Percentiles rank a stretch among this genome's conserved stretches.
Conservation (phyloP, 2,329 filamentous ascomycete species). For the Dryadomyces quercivorus region DNA sequence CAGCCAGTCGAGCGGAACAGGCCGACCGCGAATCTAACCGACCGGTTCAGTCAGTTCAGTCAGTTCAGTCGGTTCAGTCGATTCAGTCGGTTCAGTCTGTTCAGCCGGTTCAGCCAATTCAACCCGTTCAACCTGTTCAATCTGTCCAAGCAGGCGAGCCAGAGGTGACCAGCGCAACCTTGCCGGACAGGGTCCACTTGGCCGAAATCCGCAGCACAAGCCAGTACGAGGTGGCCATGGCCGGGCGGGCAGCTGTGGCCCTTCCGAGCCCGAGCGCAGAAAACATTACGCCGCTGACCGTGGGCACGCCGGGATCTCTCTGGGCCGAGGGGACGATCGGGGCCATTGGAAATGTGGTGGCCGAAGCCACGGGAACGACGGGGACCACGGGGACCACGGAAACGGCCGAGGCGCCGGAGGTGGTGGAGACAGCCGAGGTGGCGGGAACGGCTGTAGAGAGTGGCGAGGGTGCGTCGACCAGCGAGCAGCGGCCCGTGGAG, state of each 20-base stretch:
- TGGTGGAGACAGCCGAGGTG: neutral
- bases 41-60: neutral
- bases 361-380: too few species aligned
- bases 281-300: neutral
- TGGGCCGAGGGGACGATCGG: neutral
- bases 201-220: slow-evolving; percentile 10
- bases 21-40: neutral
- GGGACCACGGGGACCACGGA: neutral
- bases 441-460: neutral
- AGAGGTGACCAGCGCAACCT: neutral
- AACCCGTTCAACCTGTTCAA: neutral
- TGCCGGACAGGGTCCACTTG: too few species aligned
- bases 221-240: slow-evolving; percentile 23
- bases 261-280: neutral
- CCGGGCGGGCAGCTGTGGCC: slow-evolving; percentile 5
- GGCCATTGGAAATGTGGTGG: neutral
- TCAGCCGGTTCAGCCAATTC: neutral
- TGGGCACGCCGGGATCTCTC: neutral
- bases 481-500: neutral
- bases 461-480: neutral
- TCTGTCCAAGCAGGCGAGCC: neutral
- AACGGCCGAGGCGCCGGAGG: neutral
- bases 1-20: slow-evolving; percentile 1
- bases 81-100: neutral
- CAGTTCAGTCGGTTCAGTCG: neutral